A percentile compares a stretch with the other conserved stretches of the same genome.
Evolutionary conservation across 805 yeast species (phyloP).

Genomic region (Torulaspora franciscae): DNA sequence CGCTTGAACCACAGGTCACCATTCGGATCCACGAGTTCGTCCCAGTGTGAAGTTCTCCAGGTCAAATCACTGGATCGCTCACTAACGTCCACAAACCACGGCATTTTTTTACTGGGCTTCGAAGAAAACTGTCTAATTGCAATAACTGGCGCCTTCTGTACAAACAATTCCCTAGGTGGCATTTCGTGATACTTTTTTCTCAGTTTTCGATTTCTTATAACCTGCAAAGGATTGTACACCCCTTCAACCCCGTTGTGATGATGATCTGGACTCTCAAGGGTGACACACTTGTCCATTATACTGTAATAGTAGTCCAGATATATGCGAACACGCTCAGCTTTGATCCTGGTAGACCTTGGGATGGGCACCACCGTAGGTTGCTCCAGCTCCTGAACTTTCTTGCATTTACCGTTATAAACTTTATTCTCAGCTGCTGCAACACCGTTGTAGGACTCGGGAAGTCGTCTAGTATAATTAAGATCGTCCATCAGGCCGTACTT

Average conservation of each 20-base stretch:
- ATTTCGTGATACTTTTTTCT: conserved; percentile 44
- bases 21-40: conserved; percentile 29
- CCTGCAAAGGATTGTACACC: conserved; percentile 75
- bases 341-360: conserved; percentile 24
- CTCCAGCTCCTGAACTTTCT: background rate
- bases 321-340: conserved; percentile 32
- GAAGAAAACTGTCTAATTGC: conserved; percentile 53
- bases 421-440: background rate
- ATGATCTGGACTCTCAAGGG: conserved; percentile 20
- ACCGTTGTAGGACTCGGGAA: conserved; percentile 12
- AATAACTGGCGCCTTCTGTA: conserved; percentile 54
- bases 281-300: conserved; percentile 42
- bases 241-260: conserved; percentile 53
- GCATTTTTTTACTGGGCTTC: conserved; percentile 41
- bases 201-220: conserved; percentile 65
- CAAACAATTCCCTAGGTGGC: conserved; percentile 39
- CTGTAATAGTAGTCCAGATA: conserved; percentile 47
- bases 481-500: conserved; percentile 33
- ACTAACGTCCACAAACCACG: conserved; percentile 62
- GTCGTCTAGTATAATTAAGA: conserved; percentile 23
- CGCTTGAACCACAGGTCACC: conserved; percentile 28
- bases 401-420: background rate
- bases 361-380: conserved; percentile 4
- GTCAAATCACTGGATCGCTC: conserved; percentile 53
- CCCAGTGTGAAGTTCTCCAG: conserved; percentile 44